phyloP scores from a whole-genome alignment of 2,329 filamentous ascomycete genomes.

The Colletotrichum sidae region DNA sequence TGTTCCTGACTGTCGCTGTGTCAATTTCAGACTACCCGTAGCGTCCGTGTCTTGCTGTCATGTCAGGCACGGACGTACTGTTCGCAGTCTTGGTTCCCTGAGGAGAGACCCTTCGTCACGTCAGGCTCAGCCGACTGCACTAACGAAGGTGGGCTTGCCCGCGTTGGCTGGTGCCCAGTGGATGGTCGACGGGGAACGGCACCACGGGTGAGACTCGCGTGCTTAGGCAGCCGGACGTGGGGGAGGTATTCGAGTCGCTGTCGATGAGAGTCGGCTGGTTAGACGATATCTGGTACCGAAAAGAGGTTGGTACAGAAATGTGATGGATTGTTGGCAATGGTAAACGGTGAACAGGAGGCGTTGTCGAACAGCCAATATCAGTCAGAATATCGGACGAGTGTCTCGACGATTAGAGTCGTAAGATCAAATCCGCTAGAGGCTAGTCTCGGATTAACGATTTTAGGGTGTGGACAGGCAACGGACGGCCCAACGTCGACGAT shows the following conservation, averaged over 20 bases:
- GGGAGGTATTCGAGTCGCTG: conserved; percentile 6
- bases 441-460: conserved; percentile 16
- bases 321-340: conserved; percentile 11
- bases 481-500: conserved; percentile 32
- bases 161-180: conserved; percentile 24
- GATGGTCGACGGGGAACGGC: conserved; percentile 11
- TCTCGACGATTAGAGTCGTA: conserved; percentile 1
- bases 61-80: conserved; percentile 38
- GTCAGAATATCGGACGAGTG: neutral
- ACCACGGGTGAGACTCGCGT: conserved; percentile 34
- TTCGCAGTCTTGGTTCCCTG: conserved; percentile 23
- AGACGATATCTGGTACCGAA: neutral
- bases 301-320: conserved; percentile 6
- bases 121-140: conserved; percentile 3
- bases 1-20: conserved; percentile 32
- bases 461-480: conserved; percentile 5
- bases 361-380: neutral
- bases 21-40: conserved; percentile 33
- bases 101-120: conserved; percentile 21
- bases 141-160: conserved; percentile 5
- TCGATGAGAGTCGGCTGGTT: neutral
- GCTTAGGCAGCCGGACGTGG: conserved; percentile 24
- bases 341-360: neutral
- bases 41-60: conserved; percentile 37
- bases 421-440: neutral